Percentiles rank a stretch among this genome's conserved stretches.
Conservation (phyloP, 2,329 filamentous ascomycete genomes). For the Diaporthe caulivora region DNA sequence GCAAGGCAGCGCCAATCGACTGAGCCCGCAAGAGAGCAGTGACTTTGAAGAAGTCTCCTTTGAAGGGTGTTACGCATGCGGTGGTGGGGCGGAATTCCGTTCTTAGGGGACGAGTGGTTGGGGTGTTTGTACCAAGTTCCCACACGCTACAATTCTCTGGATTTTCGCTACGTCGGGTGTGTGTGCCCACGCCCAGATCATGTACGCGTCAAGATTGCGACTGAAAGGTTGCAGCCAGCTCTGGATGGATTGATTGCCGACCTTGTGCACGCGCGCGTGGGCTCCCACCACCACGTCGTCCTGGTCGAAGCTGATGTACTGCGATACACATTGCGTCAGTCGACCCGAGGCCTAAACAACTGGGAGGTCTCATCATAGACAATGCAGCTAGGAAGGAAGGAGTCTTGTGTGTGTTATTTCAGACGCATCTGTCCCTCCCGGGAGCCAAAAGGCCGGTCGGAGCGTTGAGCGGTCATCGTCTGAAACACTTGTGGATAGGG, state of each 20-base stretch:
- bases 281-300: constrained; percentile 9
- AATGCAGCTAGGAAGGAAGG: not conserved
- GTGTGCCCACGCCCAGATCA: not conserved
- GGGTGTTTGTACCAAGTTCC: not conserved
- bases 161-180: constrained; percentile 8
- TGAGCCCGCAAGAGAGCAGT: not conserved
- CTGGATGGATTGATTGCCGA: not conserved
- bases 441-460: not conserved
- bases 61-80: no score
- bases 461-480: no score
- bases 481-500: no score
- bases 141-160: constrained; percentile 7
- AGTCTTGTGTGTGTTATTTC: no score
- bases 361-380: not conserved
- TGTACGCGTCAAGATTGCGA: rapidly evolving
- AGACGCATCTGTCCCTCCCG: no score
- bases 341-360: not conserved
- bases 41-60: not conserved
- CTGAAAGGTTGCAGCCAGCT: not conserved
- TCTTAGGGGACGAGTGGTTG: no score
- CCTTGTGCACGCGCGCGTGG: not conserved
- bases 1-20: not conserved
- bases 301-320: constrained; percentile 27
- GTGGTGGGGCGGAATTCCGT: no score
- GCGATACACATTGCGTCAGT: not conserved